Evolutionary conservation across 768 basidiomycete genomes (phyloP).

Genomic region (Rhizopogon rudus): DNA sequence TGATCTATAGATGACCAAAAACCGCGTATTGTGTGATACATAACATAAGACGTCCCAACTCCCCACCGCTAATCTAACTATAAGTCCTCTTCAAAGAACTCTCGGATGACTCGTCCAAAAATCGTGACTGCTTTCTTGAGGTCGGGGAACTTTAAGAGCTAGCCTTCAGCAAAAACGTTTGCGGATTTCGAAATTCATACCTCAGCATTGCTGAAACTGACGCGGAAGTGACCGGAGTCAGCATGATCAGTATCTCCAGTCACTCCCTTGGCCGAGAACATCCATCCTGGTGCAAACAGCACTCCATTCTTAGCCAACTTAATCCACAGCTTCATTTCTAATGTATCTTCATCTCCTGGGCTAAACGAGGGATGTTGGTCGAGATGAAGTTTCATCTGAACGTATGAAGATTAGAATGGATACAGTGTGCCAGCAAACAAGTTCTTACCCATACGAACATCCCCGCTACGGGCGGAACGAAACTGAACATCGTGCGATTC

Average conservation of each 20-base stretch:
- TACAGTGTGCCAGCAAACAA: not conserved
- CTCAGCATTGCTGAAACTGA: constrained; percentile 51
- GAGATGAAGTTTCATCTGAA: constrained; percentile 59
- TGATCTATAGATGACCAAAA: not conserved
- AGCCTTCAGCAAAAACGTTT: not conserved
- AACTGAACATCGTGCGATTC: constrained; percentile 46
- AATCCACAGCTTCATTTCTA: constrained; percentile 58
- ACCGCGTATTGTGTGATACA: not conserved
- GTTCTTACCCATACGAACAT: constrained; percentile 73
- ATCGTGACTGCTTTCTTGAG: constrained; percentile 45
- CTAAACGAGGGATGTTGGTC: constrained; percentile 45
- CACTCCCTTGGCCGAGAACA: constrained; percentile 14
- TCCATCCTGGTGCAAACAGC: constrained; percentile 56
- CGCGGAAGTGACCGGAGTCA: constrained; percentile 46
- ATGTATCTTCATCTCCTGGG: constrained; percentile 31
- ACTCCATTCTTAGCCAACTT: constrained; percentile 58
- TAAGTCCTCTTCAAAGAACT: constrained; percentile 31
- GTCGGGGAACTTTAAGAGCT: constrained; percentile 18
- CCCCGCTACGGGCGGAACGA: constrained; percentile 74
- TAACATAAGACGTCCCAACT: not conserved
- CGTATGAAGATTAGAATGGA: not conserved
- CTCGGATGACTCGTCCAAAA: constrained; percentile 37
- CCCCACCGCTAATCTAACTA: not conserved
- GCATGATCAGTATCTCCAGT: constrained; percentile 20
- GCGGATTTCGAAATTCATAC: constrained; percentile 26